Evolutionary conservation across 768 basidiomycete genomes (phyloP).

Genomic region (Tephrocybe sp.): DNA sequence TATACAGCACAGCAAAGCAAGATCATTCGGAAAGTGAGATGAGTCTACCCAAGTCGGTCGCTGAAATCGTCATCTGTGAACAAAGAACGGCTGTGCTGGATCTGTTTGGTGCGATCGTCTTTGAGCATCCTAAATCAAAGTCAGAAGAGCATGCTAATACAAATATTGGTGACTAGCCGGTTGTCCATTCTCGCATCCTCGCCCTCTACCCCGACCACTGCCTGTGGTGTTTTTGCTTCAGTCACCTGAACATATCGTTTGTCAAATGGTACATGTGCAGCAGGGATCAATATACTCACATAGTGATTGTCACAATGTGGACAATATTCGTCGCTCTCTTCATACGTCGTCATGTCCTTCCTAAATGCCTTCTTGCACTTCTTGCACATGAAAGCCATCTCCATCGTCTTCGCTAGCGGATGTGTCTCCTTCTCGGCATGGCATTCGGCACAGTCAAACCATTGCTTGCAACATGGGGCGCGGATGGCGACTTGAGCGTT

Average conservation of each 20-base stretch:
- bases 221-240: constrained; percentile 88
- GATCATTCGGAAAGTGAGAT: not conserved
- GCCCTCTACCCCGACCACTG: constrained; percentile 83
- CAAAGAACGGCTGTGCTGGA: constrained; percentile 40
- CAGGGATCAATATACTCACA: constrained; percentile 48
- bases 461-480: constrained; percentile 95
- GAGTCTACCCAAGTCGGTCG: constrained; percentile 18
- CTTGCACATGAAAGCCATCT: constrained; percentile 55
- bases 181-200: constrained; percentile 89
- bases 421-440: constrained; percentile 87
- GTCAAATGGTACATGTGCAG: not conserved
- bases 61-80: constrained; percentile 18
- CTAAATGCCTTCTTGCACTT: constrained; percentile 87
- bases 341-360: constrained; percentile 90
- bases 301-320: constrained; percentile 99
- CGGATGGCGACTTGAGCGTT: constrained; percentile 97
- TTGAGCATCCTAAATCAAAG: constrained; percentile 70
- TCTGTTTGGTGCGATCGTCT: constrained; percentile 74
- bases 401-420: constrained; percentile 66
- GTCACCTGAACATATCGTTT: constrained; percentile 57
- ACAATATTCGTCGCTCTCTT: constrained; percentile 98
- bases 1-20: constrained; percentile 7
- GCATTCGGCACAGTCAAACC: constrained; percentile 97
- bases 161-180: constrained; percentile 50
- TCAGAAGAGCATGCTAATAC: not conserved